Base-by-base conservation (phyloP, 163 green algal species). In the Chlorella variabilis region DNA sequence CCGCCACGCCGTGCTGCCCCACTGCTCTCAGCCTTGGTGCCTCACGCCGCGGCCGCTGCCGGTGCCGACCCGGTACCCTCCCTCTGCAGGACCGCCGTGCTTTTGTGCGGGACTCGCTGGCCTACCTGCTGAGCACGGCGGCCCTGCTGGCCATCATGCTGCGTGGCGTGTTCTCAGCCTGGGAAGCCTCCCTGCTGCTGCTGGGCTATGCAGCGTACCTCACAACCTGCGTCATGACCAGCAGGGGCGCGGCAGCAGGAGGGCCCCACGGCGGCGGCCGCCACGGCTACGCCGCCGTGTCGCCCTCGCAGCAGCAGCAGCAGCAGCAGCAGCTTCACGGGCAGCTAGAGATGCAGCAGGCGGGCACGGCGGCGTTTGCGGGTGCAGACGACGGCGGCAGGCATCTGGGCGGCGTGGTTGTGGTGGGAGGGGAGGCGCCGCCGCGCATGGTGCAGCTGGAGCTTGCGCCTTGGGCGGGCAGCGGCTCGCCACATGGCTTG, bases 41-140 rank as follows among this genome's bases (percentile, higher is more conserved):
- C 45, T 54, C 45, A n/a, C n/a, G n/a, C n/a, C n/a, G n/a, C n/a
- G n/a, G n/a, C n/a, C n/a, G n/a, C n/a, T n/a, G n/a, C n/a, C n/a
- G n/a, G n/a, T n/a, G n/a, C n/a, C n/a, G n/a, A n/a, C n/a, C n/a
- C n/a, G n/a, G n/a, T n/a, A n/a, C n/a, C n/a, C n/a, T n/a, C n/a
- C n/a, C n/a, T n/a, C 63, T 65, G 73, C 79, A 83, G 66, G 42
- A 77, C 87, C 82, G 76, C 59, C 90, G 33, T 6, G 76, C 87
- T 4, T 95, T 95, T 78, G 63, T 95, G n/a, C 91, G 92, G n/a
- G 92, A 97, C 83, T 85, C 88, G 4, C 33, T 73, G 17, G 95
- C 93, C 81, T 95, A 94, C 82, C 82, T 93, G 29, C 58, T 69
- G 13, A 85, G 84, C 23, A 76, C 89, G 31, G n/a, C 83, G 58